Evolutionary conservation across 768 basidiomycete species (phyloP), one percentile per base, ranked within the genome.

Genomic region (Podaxis sp.): DNA sequence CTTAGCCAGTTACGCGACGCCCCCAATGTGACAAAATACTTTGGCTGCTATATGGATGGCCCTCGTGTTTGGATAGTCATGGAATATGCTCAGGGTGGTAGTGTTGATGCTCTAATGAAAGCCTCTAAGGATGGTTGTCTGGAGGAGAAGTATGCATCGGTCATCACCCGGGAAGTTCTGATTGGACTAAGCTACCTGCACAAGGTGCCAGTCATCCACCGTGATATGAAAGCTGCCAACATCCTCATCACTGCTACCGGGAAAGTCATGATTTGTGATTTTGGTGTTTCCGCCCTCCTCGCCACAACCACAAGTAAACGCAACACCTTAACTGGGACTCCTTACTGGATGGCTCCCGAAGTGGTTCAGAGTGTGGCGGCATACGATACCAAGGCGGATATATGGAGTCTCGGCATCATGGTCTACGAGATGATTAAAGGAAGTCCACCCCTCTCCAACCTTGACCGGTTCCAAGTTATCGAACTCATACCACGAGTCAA

Each of bases 321-420:
- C 24, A 94, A 96, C 57, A 99, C 97, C 0, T 85, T 98, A 70
- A 94, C 96, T 64, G 97, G 97, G 1, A 98, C 97, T 1, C 96
- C 96, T 0, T 94, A 97, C 72, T 98, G 96, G 96, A 99, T 99
- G 97, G 97, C 97, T 0, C 97, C 97, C 0, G 97, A 99, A 74
- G 94, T 98, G 2, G 93, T 96, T 15, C 91, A 94, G 66, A 82
- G 83, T 9, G 88, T 91, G 11, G 86, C 93, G n/a, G 82, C 88
- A 47, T 98, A 99, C 74, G 96, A 99, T 70, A 91, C 92, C 57
- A 98, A 97, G 73, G 97, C 96, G 2, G 97, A 99, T 70, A 94
- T 99, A 47, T 98, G 97, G 97, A 95, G 93, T 70, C 76, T 99
- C 61, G 97, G 97, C 4, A 96, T 99, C 71, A 90, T 96, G 76